Conservation (phyloP, 1,284 basidiomycete genomes). For the Ganoderma lingzhi region DNA sequence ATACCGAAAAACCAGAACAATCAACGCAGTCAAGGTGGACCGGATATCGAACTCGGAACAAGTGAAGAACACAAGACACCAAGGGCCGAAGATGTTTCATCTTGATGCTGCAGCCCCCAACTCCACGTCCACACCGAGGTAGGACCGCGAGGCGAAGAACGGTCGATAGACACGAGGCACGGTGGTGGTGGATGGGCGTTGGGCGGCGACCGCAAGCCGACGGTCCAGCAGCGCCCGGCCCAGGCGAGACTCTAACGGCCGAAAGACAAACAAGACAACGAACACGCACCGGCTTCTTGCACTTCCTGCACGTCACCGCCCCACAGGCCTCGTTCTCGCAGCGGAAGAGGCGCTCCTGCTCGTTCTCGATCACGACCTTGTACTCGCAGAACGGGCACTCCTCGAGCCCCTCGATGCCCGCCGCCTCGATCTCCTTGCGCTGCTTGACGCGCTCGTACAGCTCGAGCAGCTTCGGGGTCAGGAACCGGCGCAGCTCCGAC, state of each 20-base stretch:
- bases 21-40: neutral
- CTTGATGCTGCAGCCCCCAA: neutral
- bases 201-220: neutral
- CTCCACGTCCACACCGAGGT: neutral
- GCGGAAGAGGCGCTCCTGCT: conserved; percentile 78
- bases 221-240: neutral
- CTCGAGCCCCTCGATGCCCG: conserved; percentile 77
- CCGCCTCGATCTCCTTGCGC: conserved; percentile 79
- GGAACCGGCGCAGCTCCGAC: conserved; percentile 70
- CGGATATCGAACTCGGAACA: neutral
- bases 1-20: neutral
- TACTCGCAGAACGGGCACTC: conserved; percentile 91
- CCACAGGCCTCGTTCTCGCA: conserved; percentile 80
- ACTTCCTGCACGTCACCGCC: conserved; percentile 78
- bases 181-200: neutral
- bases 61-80: neutral
- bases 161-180: neutral
- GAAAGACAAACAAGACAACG: neutral
- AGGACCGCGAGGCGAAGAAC: neutral
- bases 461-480: conserved; percentile 66
- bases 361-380: conserved; percentile 82
- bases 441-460: conserved; percentile 83
- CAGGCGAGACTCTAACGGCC: neutral
- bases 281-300: conserved; percentile 72
- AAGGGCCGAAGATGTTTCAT: neutral